Conservation (phyloP, 1,284 basidiomycete species). For the Caloboletus inedulis region DNA sequence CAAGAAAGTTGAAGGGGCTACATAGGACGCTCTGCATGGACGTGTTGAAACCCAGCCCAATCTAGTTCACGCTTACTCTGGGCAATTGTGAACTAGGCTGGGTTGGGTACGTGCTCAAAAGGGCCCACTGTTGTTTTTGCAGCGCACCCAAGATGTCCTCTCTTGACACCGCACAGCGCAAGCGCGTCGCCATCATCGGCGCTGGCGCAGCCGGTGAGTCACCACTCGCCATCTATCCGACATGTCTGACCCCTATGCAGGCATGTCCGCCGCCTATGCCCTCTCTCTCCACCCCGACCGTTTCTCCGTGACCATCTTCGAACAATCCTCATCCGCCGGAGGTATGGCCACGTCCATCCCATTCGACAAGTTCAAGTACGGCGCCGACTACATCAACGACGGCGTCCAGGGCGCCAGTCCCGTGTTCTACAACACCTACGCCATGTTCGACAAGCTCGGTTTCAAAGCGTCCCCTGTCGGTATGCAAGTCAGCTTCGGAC, state of each 20-base stretch:
- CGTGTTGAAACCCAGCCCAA: background rate
- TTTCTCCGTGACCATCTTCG: background rate
- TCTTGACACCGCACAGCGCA: background rate
- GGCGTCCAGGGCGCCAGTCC: background rate
- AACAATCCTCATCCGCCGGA: background rate
- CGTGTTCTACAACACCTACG: conserved; percentile 5
- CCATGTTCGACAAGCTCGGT: conserved; percentile 2
- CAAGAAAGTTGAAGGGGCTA: too few species aligned
- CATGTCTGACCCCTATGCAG: background rate
- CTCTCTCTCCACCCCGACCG: background rate
- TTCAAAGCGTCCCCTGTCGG: conserved; percentile 3
- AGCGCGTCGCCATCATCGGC: background rate
- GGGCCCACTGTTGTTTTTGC: background rate
- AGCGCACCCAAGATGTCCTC: background rate
- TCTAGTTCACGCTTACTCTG: too few species aligned
- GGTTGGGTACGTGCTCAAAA: background rate
- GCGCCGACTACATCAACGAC: conserved; percentile 6
- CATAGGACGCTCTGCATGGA: too few species aligned
- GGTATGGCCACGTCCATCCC: background rate
- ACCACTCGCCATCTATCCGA: background rate
- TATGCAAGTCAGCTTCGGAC: conserved; percentile 27
- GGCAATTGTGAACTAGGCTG: background rate
- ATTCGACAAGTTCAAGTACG: conserved; percentile 1
- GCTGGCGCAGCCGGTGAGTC: background rate
- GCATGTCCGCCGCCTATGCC: background rate